These are phyloP conservation scores for Castanea crenata DNA, from an alignment of 306 rosid genomes.

Conservation along the genomic window DNA sequence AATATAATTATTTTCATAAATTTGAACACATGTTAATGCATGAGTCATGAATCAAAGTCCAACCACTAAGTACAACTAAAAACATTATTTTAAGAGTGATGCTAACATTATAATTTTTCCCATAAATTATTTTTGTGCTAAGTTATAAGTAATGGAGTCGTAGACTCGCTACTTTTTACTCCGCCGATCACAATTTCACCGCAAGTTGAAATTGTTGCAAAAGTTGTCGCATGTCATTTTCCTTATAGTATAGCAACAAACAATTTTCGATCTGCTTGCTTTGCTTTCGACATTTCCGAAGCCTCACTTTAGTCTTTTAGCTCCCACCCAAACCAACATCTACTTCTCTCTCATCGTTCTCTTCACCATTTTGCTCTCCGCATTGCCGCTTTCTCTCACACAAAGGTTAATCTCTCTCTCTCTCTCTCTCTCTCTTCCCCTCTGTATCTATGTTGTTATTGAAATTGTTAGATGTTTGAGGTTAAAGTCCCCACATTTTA, in stretches of 20 bases:
- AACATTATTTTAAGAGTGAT: too few species aligned
- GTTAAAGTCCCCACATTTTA: not conserved
- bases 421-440: not conserved
- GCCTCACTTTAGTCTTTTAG: not conserved
- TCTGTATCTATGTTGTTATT: not conserved
- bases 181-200: too few species aligned
- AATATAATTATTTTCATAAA: too few species aligned
- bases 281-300: not conserved
- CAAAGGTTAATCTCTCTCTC: constrained; percentile 36
- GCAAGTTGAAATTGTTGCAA: too few species aligned
- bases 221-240: too few species aligned
- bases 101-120: accelerated
- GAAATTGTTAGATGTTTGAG: constrained; percentile 8
- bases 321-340: constrained; percentile 8
- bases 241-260: not conserved
- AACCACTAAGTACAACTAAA: too few species aligned
- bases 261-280: not conserved
- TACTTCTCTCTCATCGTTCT: not conserved
- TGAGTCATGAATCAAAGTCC: too few species aligned
- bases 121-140: accelerated
- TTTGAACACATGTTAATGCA: too few species aligned
- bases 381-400: constrained; percentile 32
- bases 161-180: too few species aligned
- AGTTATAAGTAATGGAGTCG: too few species aligned
- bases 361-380: constrained; percentile 23